Evolutionary conservation across 1,284 basidiomycete species (phyloP).

Genomic region (Thecaphora frezii): DNA sequence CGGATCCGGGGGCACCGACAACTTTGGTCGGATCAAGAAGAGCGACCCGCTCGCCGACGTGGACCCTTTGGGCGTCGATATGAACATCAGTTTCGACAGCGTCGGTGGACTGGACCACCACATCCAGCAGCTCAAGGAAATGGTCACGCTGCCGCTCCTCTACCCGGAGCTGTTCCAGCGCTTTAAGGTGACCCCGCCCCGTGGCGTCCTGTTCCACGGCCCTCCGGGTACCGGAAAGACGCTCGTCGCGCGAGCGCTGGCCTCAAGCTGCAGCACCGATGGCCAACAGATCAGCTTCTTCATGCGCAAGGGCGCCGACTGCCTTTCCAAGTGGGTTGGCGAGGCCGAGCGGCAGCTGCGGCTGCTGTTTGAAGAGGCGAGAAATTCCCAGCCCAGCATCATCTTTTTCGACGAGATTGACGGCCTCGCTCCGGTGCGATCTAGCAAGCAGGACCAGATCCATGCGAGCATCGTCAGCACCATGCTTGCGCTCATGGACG

Average conservation of each 20-base stretch:
- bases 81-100: slow-evolving; percentile 91
- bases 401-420: slow-evolving; percentile 99
- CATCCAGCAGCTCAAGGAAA: slow-evolving; percentile 96
- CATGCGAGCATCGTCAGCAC: slow-evolving; percentile 97
- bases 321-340: slow-evolving; percentile 97
- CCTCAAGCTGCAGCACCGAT: slow-evolving; percentile 85
- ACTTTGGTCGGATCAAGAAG: slow-evolving; percentile 50
- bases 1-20: slow-evolving; percentile 32
- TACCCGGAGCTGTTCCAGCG: slow-evolving; percentile 97
- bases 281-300: slow-evolving; percentile 95
- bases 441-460: slow-evolving; percentile 97
- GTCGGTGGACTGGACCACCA: slow-evolving; percentile 96
- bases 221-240: slow-evolving; percentile 59
- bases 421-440: slow-evolving; percentile 93
- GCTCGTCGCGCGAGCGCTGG: slow-evolving; percentile 77
- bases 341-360: slow-evolving; percentile 96
- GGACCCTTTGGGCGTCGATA: slow-evolving; percentile 90
- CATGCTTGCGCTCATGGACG: slow-evolving; percentile 95
- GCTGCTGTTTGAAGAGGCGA: slow-evolving; percentile 93
- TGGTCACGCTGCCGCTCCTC: slow-evolving; percentile 91
- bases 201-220: slow-evolving; percentile 86
- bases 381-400: slow-evolving; percentile 87
- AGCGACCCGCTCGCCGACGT: slow-evolving; percentile 81
- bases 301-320: slow-evolving; percentile 99
- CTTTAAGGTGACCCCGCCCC: slow-evolving; percentile 90